These are phyloP conservation scores for Schizosaccharomyces osmophilus DNA, from an alignment of 805 yeast species.

Conservation along the genomic window DNA sequence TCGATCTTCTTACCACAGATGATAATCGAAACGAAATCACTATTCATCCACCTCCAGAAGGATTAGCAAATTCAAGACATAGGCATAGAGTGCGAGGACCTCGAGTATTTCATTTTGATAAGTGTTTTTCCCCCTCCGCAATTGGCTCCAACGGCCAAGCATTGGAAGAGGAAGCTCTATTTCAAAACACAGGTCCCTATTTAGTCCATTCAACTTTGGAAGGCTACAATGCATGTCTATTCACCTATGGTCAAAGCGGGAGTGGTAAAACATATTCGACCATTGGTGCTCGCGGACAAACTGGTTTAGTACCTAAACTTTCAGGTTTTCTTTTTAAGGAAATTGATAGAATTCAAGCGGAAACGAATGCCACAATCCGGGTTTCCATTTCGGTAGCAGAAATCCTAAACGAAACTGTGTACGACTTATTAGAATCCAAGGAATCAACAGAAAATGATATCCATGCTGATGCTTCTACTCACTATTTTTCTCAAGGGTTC, in stretches of 20 bases:
- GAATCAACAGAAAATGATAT: neutral
- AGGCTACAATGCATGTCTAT: neutral
- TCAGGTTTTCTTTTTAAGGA: neutral
- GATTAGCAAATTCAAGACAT: neutral
- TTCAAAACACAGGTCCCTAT: neutral
- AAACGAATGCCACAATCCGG: neutral
- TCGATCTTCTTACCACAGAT: neutral
- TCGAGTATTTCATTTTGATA: neutral
- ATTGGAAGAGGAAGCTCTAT: neutral
- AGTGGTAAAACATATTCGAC: neutral
- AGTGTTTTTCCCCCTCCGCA: neutral
- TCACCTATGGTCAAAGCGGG: neutral
- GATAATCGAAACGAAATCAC: neutral
- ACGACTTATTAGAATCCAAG: neutral
- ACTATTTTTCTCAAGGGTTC: neutral
- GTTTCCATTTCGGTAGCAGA: neutral
- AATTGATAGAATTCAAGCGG: neutral
- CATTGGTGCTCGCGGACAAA: neutral
- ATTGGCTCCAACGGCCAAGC: neutral
- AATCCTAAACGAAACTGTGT: neutral
- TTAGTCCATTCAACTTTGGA: neutral
- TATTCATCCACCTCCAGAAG: neutral
- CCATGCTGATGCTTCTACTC: neutral
- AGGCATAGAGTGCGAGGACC: neutral
- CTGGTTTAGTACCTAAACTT: neutral